Conservation (phyloP, 78 protist genomes). For the Salpingoeca rosetta region DNA sequence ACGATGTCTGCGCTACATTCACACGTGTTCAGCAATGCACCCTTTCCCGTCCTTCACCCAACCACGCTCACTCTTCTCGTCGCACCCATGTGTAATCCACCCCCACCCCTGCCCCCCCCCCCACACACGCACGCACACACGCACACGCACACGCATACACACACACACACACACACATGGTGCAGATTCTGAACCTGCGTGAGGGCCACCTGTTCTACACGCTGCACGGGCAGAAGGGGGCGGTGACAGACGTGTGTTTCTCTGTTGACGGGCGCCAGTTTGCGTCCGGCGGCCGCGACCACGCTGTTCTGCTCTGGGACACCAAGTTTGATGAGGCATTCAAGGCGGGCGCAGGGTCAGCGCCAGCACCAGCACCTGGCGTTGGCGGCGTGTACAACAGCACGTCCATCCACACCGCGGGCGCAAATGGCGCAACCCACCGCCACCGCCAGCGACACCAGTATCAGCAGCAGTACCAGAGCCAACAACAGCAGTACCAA, state of each 20-base stretch:
- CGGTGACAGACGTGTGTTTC: conserved; percentile 11
- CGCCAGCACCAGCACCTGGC: too few species aligned
- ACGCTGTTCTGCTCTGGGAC: conserved; percentile 59
- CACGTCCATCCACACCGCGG: neutral
- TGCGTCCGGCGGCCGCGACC: conserved; percentile 55
- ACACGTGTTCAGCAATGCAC: neutral
- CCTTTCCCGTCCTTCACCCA: too few species aligned
- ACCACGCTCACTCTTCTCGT: too few species aligned
- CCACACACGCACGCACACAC: too few species aligned
- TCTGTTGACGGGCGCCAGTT: conserved; percentile 59
- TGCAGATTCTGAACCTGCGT: conserved; percentile 61
- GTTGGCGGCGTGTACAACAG: neutral
- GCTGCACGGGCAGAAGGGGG: conserved; percentile 62
- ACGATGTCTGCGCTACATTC: neutral
- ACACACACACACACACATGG: too few species aligned
- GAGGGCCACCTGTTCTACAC: conserved; percentile 75
- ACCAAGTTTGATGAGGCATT: conserved; percentile 49
- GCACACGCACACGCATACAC: too few species aligned
- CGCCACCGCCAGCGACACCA: too few species aligned
- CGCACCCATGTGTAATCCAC: too few species aligned
- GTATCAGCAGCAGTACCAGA: neutral
- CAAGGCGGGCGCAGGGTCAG: neutral
- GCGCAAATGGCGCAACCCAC: too few species aligned
- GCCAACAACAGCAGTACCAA: neutral
- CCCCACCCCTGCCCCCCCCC: too few species aligned